Base-by-base conservation (phyloP, 2,329 filamentous ascomycete species). In the Colletotrichum shisoi region DNA sequence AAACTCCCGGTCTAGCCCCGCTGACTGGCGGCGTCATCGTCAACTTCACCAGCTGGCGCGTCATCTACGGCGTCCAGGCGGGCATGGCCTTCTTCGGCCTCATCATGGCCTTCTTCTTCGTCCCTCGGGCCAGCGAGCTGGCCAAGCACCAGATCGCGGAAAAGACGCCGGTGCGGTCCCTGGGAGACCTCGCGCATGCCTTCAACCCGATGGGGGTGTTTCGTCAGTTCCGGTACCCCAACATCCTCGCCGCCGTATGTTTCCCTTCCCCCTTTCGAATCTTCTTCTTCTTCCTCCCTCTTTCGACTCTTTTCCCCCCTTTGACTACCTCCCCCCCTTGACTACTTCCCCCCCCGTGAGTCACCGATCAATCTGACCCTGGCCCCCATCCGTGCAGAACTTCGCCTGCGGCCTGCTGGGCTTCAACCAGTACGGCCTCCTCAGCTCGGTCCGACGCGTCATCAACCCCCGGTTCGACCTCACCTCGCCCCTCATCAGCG, bases 361-460 rank as follows among this genome's bases (percentile, higher is more conserved):
- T 27, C 4, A 4, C 24, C 24, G 24, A 27, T 27, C 24, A 27
- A 27, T 5, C 24, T 27, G 24, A 27, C 24, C 4, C 4, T 5
- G 24, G 24, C 24, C 24, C 24, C 24, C 24, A 27, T 27, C 24
- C 24, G 21, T 13, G 7, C 6, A 69, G 66, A 68, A 70, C 45
- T 46, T 70, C 3, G 56, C 68, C 2, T 70, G 68, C 7, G 68
- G 68, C 2, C 31, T 70, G 40, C 80, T 92, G 0, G 85, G 91
- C 8, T 92, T 87, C 87, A 91, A 91, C 75, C 90, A 91, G 78
- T 91, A 91, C 76, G 84, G 82, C 3, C 82, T 91, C 0, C 81
- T 91, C 5, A 91, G 88, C 0, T 87, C 86, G 0, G 91, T 91
- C 68, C 86, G 89, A 37, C 90, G 90, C 72, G 85, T 91, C 17